Evolutionary conservation across 2,329 filamentous ascomycete genomes (phyloP).

Genomic region (Didymella segeticola): DNA sequence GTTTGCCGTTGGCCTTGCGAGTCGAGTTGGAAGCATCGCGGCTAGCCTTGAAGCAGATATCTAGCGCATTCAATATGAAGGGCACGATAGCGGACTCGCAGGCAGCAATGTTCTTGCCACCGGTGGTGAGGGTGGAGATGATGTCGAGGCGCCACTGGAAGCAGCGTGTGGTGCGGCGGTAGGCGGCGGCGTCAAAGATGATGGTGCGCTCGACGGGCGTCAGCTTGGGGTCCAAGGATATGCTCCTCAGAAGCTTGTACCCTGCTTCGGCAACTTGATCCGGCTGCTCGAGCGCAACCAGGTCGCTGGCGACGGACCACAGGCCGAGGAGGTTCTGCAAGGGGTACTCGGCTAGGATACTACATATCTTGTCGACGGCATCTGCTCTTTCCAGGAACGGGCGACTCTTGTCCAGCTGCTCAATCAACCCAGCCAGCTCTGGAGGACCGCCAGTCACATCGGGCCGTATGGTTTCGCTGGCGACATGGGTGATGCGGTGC

Average conservation of each 20-base stretch:
- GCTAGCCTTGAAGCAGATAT: slow-evolving; percentile 43
- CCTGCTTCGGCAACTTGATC: slow-evolving; percentile 43
- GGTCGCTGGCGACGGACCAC: slow-evolving; percentile 48
- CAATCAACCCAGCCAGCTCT: slow-evolving; percentile 42
- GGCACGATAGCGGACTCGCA: slow-evolving; percentile 46
- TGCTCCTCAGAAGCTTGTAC: slow-evolving; percentile 45
- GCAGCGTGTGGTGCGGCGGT: slow-evolving; percentile 35
- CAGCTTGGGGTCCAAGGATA: slow-evolving; percentile 43
- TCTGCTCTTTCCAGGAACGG: slow-evolving; percentile 38
- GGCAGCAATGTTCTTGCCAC: slow-evolving; percentile 48
- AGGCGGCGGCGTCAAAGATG: slow-evolving; percentile 47
- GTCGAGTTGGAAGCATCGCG: slow-evolving; percentile 31
- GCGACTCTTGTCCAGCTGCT: slow-evolving; percentile 36
- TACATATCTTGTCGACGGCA: slow-evolving; percentile 44
- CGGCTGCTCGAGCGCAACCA: slow-evolving; percentile 44
- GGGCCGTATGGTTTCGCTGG: slow-evolving; percentile 25
- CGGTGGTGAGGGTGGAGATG: slow-evolving; percentile 45
- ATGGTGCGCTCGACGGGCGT: slow-evolving; percentile 46
- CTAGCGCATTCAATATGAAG: slow-evolving; percentile 43
- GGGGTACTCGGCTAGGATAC: slow-evolving; percentile 44
- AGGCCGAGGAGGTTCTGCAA: slow-evolving; percentile 46
- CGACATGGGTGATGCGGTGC: slow-evolving; percentile 35
- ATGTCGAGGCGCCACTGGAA: slow-evolving; percentile 46
- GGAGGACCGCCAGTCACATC: slow-evolving; percentile 46
- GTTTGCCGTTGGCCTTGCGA: slow-evolving; percentile 37